Percentiles rank a stretch among this genome's conserved stretches.
These are phyloP conservation scores for Myriosclerotinia duriaeana DNA, from an alignment of 2,329 filamentous ascomycete genomes.

Conservation along the genomic window DNA sequence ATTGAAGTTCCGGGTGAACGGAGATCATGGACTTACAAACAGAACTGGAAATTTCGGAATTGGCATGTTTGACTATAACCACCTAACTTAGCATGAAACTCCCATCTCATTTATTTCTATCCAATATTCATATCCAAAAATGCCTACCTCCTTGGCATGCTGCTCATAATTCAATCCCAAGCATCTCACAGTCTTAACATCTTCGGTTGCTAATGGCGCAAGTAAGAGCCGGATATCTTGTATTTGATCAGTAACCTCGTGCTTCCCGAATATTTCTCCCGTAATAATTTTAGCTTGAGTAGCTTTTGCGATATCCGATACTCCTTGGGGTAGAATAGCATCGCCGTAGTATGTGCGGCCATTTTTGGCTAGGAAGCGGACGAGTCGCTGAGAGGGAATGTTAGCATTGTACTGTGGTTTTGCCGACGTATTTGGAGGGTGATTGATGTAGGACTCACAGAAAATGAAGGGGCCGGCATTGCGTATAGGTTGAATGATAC, in stretches of 20 bases:
- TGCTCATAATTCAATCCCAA: slow-evolving; percentile 71
- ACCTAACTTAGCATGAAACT: background rate
- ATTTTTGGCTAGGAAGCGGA: slow-evolving; percentile 72
- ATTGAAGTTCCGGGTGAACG: background rate
- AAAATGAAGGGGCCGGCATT: slow-evolving; percentile 46
- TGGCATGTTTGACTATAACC: slow-evolving; percentile 58
- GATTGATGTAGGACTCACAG: slow-evolving; percentile 42
- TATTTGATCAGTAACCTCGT: slow-evolving; percentile 62
- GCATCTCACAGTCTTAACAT: slow-evolving; percentile 67
- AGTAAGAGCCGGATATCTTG: slow-evolving; percentile 58
- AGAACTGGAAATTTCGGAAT: slow-evolving; percentile 70
- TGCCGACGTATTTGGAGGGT: background rate
- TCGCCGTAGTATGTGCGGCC: slow-evolving; percentile 72
- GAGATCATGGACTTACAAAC: slow-evolving; percentile 49
- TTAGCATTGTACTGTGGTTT: slow-evolving; percentile 13
- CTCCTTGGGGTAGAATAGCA: slow-evolving; percentile 63
- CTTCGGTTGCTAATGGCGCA: slow-evolving; percentile 59
- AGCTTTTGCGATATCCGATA: slow-evolving; percentile 60
- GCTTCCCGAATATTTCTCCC: slow-evolving; percentile 64
- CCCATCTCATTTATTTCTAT: background rate
- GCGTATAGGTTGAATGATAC: background rate
- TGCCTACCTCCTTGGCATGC: slow-evolving; percentile 63
- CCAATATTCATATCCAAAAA: background rate
- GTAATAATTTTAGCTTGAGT: slow-evolving; percentile 61
- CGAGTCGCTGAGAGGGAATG: slow-evolving; percentile 55